Conservation (phyloP, 257 asterid species). For the Primulina huaijiensis region DNA sequence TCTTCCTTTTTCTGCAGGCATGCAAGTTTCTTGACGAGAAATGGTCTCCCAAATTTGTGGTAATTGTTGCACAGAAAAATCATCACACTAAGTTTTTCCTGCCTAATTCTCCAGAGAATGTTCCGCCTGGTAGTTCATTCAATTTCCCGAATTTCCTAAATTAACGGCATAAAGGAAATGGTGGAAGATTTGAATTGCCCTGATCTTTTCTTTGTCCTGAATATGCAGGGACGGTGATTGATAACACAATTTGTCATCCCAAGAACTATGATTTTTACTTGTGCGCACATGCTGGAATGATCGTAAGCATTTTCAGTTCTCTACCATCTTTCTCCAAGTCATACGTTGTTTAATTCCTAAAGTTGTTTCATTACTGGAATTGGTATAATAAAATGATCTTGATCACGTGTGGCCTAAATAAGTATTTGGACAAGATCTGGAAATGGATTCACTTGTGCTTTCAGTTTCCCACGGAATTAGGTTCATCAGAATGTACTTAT, state of each 20-base stretch:
- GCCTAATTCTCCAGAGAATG: slow-evolving; percentile 45
- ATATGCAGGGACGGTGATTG: slow-evolving; percentile 66
- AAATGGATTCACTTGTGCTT: neutral
- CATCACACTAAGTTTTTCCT: slow-evolving; percentile 73
- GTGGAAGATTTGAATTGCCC: neutral
- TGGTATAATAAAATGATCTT: no score
- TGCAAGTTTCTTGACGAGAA: slow-evolving; percentile 48
- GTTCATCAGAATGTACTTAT: neutral
- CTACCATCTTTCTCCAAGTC: neutral
- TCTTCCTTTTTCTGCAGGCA: slow-evolving; percentile 38
- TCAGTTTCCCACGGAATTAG: neutral
- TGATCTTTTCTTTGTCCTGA: neutral
- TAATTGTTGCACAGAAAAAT: slow-evolving; percentile 69
- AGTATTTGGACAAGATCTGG: no score
- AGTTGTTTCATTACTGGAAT: neutral
- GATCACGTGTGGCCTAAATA: no score
- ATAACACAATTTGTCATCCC: slow-evolving; percentile 59
- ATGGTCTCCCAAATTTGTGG: slow-evolving; percentile 60
- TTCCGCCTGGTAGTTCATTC: slow-evolving; percentile 53
- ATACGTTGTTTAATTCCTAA: neutral
- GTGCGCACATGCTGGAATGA: slow-evolving; percentile 85
- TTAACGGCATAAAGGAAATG: neutral
- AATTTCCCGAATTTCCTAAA: neutral
- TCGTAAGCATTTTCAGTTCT: slow-evolving; percentile 37
- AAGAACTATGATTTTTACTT: slow-evolving; percentile 60